These are phyloP conservation scores for Macrotyloma uniflorum DNA, from an alignment of 306 rosid genomes.

Conservation along the genomic window DNA sequence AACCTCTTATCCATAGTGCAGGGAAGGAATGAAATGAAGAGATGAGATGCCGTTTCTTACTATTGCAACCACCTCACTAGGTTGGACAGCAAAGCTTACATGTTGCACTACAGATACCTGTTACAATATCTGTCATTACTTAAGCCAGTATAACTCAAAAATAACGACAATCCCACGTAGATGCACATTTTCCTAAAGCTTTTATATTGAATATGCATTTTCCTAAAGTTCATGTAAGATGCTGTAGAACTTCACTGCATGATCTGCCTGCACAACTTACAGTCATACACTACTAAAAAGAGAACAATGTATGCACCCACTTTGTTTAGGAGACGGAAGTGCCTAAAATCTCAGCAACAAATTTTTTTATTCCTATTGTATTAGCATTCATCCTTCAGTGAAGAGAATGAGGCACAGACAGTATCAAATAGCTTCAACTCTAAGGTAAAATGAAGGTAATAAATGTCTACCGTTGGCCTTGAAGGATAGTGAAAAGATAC, in stretches of 20 bases:
- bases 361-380: conserved; percentile 20
- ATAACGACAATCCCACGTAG: conserved; percentile 31
- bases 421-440: conserved; percentile 21
- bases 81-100: conserved; percentile 71
- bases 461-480: conserved; percentile 70
- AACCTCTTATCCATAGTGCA: conserved; percentile 36
- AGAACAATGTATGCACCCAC: neutral
- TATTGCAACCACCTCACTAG: conserved; percentile 90
- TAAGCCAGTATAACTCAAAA: conserved; percentile 39
- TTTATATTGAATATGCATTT: neutral
- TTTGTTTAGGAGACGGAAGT: neutral
- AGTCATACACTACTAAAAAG: neutral
- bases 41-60: conserved; percentile 60
- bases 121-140: conserved; percentile 39
- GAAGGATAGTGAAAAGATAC: conserved; percentile 83
- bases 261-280: neutral
- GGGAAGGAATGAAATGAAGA: conserved; percentile 32
- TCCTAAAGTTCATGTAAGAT: neutral
- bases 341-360: conserved; percentile 8
- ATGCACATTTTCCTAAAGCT: conserved; percentile 14
- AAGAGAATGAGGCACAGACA: neutral
- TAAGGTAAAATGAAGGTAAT: conserved; percentile 19
- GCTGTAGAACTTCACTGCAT: conserved; percentile 16
- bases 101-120: conserved; percentile 81
- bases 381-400: conserved; percentile 29